Conservation (phyloP, 768 basidiomycete species). For the Obba rivulosa region DNA sequence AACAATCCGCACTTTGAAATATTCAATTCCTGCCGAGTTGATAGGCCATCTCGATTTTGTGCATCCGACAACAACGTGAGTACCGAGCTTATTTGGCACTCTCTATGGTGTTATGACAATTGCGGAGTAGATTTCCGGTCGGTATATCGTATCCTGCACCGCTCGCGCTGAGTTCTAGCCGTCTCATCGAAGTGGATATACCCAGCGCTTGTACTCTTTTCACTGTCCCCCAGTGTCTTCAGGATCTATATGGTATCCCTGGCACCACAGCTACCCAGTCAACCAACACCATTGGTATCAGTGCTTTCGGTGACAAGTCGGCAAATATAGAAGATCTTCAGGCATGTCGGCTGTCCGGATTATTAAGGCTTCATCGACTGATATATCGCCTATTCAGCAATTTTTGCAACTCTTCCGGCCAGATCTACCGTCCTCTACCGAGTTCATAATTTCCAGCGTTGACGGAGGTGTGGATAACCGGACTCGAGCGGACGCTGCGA, state of each 20-base stretch:
- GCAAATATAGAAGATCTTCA: constrained; percentile 15
- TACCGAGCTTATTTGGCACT: neutral
- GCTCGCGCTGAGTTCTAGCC: no score
- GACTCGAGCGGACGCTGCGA: constrained; percentile 15
- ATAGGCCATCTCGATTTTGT: constrained; percentile 25
- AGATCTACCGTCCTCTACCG: constrained; percentile 6
- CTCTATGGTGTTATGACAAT: constrained; percentile 17
- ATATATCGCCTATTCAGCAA: neutral
- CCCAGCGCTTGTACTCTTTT: constrained; percentile 17
- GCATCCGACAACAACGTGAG: constrained; percentile 24
- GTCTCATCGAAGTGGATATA: constrained; percentile 34
- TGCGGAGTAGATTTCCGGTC: no score
- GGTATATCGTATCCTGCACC: no score
- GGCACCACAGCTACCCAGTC: constrained; percentile 10
- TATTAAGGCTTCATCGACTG: neutral
- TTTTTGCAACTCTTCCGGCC: constrained; percentile 12
- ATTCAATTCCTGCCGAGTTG: constrained; percentile 30
- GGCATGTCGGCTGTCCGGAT: constrained; percentile 15
- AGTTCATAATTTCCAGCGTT: constrained; percentile 3
- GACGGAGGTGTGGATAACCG: constrained; percentile 15
- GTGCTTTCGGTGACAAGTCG: constrained; percentile 17
- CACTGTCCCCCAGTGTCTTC: constrained; percentile 22
- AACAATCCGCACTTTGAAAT: constrained; percentile 28
- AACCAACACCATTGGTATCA: constrained; percentile 16
- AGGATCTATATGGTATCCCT: constrained; percentile 19